Evolutionary conservation across 2,329 filamentous ascomycete species (phyloP).

Genomic region (Bisporella sp.): DNA sequence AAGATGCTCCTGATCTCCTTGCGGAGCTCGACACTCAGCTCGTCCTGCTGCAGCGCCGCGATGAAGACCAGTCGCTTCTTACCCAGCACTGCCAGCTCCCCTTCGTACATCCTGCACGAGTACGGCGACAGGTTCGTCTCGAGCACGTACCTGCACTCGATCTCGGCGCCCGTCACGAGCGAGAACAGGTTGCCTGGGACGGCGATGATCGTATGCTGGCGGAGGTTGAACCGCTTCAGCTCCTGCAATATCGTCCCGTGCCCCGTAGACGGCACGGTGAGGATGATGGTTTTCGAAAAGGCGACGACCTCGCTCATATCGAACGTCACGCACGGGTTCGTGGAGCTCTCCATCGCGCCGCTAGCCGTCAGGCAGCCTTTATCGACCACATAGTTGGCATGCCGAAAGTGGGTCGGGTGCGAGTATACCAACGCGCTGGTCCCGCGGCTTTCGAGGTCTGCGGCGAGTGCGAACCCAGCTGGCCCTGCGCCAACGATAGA

Average conservation of each 20-base stretch:
- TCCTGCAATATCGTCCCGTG: constrained; percentile 4
- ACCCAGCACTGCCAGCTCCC: constrained; percentile 4
- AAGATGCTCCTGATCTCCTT: constrained; percentile 3
- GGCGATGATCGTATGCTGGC: background rate
- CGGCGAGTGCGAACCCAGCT: constrained; percentile 8
- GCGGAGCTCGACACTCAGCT: background rate
- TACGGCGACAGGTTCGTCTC: constrained; percentile 7
- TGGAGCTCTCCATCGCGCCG: constrained; percentile 1
- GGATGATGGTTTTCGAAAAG: constrained; percentile 8
- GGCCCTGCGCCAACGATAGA: constrained; percentile 10
- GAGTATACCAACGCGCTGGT: constrained; percentile 7
- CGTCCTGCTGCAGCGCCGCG: constrained; percentile 1
- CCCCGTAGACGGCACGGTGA: constrained; percentile 10
- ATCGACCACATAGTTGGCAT: constrained; percentile 1
- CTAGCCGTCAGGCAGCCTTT: constrained; percentile 1
- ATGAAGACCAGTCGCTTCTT: constrained; percentile 5
- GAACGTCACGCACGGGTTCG: background rate
- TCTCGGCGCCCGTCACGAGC: constrained; percentile 1
- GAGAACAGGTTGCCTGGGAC: constrained; percentile 7
- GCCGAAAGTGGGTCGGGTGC: constrained; percentile 5
- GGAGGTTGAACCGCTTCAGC: constrained; percentile 3
- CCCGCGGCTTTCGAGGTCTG: constrained; percentile 8
- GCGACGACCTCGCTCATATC: constrained; percentile 4
- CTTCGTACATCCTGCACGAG: constrained; percentile 6
- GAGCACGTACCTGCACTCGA: constrained; percentile 1